Conservation (phyloP, 495 filamentous ascomycete species). For the Penicillium diatomitis region DNA sequence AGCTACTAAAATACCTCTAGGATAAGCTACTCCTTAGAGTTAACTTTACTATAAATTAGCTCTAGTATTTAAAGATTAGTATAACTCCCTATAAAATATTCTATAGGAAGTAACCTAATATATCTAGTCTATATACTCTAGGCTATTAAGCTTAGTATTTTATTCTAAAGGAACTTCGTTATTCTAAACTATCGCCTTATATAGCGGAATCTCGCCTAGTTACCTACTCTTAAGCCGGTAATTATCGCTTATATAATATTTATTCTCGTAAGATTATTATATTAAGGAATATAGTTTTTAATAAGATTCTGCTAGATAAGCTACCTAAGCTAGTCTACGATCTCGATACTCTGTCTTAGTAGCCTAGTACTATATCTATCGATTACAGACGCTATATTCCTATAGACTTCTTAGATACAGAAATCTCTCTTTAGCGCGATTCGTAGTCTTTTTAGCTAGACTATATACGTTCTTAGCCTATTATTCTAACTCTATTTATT, state of each 20-base stretch:
- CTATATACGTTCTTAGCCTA: not conserved
- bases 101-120: not conserved
- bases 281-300: not conserved
- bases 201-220: not conserved
- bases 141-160: not conserved
- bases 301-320: not conserved
- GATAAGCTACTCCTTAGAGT: not conserved
- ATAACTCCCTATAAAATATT: not conserved
- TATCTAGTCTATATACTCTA: not conserved
- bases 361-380: not conserved
- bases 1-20: not conserved
- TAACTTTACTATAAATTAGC: not conserved
- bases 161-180: not conserved
- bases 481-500: not conserved
- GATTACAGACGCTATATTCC: not conserved
- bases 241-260: not conserved
- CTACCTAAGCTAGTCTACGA: not conserved
- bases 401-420: not conserved
- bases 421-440: not conserved
- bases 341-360: not conserved
- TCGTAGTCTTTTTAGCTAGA: not conserved
- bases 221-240: not conserved
- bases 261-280: not conserved
- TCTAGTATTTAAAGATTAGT: not conserved
- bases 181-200: not conserved